Evolutionary conservation across 495 filamentous ascomycete species (phyloP), one percentile per base, ranked within the genome.

Genomic region (Aspergillus bertholletiae): DNA sequence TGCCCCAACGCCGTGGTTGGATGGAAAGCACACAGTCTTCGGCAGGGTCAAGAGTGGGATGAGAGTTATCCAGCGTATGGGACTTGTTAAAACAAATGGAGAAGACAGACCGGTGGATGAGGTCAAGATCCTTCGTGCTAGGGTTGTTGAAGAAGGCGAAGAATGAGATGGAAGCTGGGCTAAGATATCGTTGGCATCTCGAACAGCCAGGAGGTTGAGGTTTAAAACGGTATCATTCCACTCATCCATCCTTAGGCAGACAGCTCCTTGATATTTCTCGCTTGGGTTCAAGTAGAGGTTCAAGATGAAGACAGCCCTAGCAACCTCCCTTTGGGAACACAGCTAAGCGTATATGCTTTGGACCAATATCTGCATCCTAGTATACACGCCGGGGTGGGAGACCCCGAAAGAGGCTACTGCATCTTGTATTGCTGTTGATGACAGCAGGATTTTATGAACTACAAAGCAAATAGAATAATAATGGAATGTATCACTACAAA

Each of bases 11-110:
- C 94, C 94, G 2, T 97, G 94, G 94, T 73, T 98, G 55, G 95
- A 98, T 73, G 92, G 91, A 24, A 96, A 96, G 70, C 94, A 98
- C 72, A 96, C 94, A 6, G 96, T 98, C 60, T 98, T 98, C 67
- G 94, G 95, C 8, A 75, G 95, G 40, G 91, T 98, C 22, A 94
- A 90, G 73, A 84, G 71, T 53, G 94, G 94, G 7, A 83, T 98
- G 79, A 71, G 77, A 32, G 77, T 96, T 7, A 88, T 98, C 39
- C 84, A 90, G 75, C 78, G 92, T 49, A 91, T 98, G 87, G 95
- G 94, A 3, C 68, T 94, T 53, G 91, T 96, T 35, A 94, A 89
- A 78, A 96, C 90, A 2, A 90, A 84, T 17, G 63, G 61, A 17
- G 88, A 90, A 54, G 94, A 98, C 70, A 71, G 87, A 62, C 94